Evolutionary conservation across 192 early-diverging fungal genomes (phyloP), one percentile per base, ranked within the genome.

Genomic region (Allomyces macrogynus): DNA sequence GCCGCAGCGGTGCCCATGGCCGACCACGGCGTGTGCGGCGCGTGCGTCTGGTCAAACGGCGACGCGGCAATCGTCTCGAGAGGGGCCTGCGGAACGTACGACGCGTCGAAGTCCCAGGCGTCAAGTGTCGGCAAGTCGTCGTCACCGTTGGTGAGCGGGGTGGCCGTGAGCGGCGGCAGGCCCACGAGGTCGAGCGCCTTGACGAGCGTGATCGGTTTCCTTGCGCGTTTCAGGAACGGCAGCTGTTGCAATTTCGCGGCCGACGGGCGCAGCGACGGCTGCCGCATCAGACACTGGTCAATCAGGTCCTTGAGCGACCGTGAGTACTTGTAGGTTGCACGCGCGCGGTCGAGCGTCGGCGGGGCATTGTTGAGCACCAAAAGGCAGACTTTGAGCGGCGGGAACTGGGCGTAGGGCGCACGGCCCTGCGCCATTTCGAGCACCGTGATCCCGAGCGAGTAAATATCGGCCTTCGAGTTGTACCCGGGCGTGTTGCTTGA

Each of bases 231-330:
- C 22, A 67, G 57, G 20, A 66, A 63, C 26, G 16, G 14, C 14
- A 23, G 63, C 20, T 62, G 25, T 11, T 43, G 43, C 12, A 64
- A 7, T 16, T 32, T 24, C 12, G 27, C 32, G 7, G 63, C 63
- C 32, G 63, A 22, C 3, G 63, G 76, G 71, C 79, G 70, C 69
- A 86, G 85, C 9, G 74, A 67, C 2, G 90, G 87, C 65, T 91
- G 86, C 62, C 89, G 89, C 42, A 82, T 69, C 24, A 92, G 74
- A 75, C 90, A 91, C 23, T 60, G 32, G 70, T 92, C 90, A 60
- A 92, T 89, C 86, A 92, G 85, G 49, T 92, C 90, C 71, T 92
- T 91, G 61, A 92, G 86, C 16, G 75, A 61, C 69, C 83, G 89
- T 5, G 85, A 76, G 67, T 84, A 92, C 62, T 84, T 86, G 74